Percentiles rank a stretch among this genome's conserved stretches.
Conservation (phyloP, 2,329 filamentous ascomycete genomes). For the Lasiodiplodia gonubiensis region DNA sequence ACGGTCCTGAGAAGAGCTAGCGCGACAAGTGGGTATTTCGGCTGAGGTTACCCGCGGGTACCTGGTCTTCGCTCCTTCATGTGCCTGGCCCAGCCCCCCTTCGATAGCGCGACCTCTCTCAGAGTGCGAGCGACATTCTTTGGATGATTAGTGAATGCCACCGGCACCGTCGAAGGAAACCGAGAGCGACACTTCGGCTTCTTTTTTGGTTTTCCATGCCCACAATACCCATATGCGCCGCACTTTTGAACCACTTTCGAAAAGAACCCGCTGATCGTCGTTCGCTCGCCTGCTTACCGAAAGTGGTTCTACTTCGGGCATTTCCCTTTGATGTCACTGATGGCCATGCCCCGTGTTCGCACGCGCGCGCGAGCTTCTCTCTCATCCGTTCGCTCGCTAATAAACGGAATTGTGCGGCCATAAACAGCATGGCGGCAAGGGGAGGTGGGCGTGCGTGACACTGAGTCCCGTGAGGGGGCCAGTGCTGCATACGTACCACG, state of each 20-base stretch:
- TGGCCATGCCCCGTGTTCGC: background rate
- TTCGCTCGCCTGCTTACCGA: background rate
- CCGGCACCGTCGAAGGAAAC: background rate
- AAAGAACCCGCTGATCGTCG: background rate
- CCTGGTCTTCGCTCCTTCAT: background rate
- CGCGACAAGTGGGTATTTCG: background rate
- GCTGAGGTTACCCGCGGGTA: background rate
- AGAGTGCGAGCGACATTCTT: background rate
- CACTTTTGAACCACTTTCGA: background rate
- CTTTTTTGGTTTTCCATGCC: background rate
- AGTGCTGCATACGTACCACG: background rate
- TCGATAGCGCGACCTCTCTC: background rate
- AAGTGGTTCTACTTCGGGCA: background rate
- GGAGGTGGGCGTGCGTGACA: background rate
- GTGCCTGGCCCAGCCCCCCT: background rate
- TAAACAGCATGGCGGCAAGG: background rate
- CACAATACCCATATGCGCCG: background rate
- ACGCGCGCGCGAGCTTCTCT: background rate
- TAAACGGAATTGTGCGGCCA: background rate
- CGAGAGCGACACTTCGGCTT: background rate
- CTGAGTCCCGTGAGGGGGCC: background rate
- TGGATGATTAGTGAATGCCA: background rate
- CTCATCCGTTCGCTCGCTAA: background rate
- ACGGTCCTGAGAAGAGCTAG: background rate
- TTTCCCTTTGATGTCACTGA: background rate